A percentile compares a stretch with the other conserved stretches of the same genome.
Conservation (phyloP, 768 basidiomycete species). For the Rhodosporidiobolus odoratus region DNA sequence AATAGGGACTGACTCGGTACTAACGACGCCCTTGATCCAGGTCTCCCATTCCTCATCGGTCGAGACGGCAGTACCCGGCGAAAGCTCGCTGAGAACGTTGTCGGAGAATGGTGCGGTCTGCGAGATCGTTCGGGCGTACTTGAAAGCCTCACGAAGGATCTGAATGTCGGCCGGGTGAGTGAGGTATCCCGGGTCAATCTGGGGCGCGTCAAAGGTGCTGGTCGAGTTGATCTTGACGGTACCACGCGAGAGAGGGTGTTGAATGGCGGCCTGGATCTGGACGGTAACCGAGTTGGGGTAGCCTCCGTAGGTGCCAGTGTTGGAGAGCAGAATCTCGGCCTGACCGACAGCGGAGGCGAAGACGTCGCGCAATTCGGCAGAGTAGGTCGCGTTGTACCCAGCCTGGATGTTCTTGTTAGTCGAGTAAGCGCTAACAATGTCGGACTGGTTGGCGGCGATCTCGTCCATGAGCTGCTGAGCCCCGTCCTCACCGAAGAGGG, state of each 20-base stretch:
- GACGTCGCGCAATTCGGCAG: conserved; percentile 35
- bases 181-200: conserved; percentile 55
- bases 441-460: conserved; percentile 55
- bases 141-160: conserved; percentile 43
- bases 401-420: conserved; percentile 19
- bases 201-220: conserved; percentile 57
- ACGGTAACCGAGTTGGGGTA: conserved; percentile 47
- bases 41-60: conserved; percentile 46
- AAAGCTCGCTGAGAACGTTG: conserved; percentile 45
- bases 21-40: conserved; percentile 40
- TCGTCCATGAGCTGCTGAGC: conserved; percentile 52
- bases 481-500: conserved; percentile 52
- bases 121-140: conserved; percentile 46
- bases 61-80: conserved; percentile 44
- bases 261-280: conserved; percentile 61
- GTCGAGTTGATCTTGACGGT: conserved; percentile 59
- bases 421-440: conserved; percentile 40
- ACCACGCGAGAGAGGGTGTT: conserved; percentile 64
- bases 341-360: conserved; percentile 49
- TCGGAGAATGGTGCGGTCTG: conserved; percentile 46
- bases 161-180: conserved; percentile 44
- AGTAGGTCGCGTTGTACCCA: conserved; percentile 43
- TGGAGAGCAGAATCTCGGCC: conserved; percentile 56
- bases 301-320: conserved; percentile 50
- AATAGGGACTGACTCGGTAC: conserved; percentile 48